phyloP scores from a whole-genome alignment of 257 asterid genomes.

The Handroanthus guayacan region DNA sequence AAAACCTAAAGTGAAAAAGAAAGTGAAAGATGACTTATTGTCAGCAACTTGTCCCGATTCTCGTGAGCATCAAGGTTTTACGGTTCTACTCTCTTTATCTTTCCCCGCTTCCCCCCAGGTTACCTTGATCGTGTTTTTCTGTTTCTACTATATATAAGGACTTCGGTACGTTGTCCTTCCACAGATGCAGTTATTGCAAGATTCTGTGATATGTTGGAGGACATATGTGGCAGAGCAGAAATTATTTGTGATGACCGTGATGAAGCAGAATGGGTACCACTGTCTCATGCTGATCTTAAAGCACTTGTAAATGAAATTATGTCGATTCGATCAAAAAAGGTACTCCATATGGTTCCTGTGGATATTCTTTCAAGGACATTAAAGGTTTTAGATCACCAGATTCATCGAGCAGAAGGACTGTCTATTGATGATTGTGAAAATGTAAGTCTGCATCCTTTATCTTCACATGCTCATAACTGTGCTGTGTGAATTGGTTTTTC shows the following conservation, averaged over 20 bases:
- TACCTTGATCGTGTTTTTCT: constrained; percentile 21
- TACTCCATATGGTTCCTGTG: constrained; percentile 74
- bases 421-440: constrained; percentile 81
- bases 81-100: constrained; percentile 26
- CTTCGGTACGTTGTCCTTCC: constrained; percentile 37
- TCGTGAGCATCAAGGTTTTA: constrained; percentile 77
- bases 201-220: constrained; percentile 81
- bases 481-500: neutral
- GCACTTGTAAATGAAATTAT: constrained; percentile 76
- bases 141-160: constrained; percentile 30
- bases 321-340: constrained; percentile 72
- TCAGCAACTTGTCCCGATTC: constrained; percentile 62
- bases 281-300: constrained; percentile 77
- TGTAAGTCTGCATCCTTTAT: constrained; percentile 59
- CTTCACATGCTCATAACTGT: constrained; percentile 31
- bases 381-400: constrained; percentile 87
- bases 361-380: constrained; percentile 77
- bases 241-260: constrained; percentile 76
- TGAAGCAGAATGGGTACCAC: constrained; percentile 82
- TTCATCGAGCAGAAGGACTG: constrained; percentile 96
- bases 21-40: constrained; percentile 56
- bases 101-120: neutral
- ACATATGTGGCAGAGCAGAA: constrained; percentile 77
- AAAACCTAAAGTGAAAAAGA: constrained; percentile 79
- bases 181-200: constrained; percentile 72